Base-by-base conservation (phyloP, 1,284 basidiomycete species). In the Sparassis latifolia region DNA sequence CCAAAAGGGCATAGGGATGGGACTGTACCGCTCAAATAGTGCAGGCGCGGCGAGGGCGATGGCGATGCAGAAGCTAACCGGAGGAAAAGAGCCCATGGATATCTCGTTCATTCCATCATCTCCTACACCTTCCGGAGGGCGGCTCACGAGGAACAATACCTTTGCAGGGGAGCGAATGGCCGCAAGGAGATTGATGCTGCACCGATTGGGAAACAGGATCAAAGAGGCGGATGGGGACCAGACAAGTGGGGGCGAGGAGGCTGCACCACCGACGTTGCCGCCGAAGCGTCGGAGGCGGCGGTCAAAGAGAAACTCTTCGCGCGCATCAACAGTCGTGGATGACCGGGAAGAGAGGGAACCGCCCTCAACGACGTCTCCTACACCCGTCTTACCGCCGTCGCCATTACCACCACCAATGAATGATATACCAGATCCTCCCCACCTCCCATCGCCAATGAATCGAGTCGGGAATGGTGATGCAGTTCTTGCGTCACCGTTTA, bases 11-110 rank as follows among this genome's bases (percentile, higher is more conserved):
- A 53, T 62, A 44, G 52, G 84, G 32, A 53, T 57, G 45, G 58
- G 84, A 29, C 72, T 91, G 4, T 81, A 84, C 62, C 81, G 89
- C 20, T 89, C 87, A 3, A 89, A 89, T 62, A 90, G 88, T 62
- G 84, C 86, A 30, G 78, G 66, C 20, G 70, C 74, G 5, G 78
- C 80, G 29, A 78, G 80, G 47, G 79, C 81, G 64, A 75, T 84
- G 72, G 85, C 86, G 7, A 77, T 89, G 76, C 79, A 82, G 58
- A 89, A 89, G 61, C 70, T 90, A 46, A 87, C 82, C 1, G 81
- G 82, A 28, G 82, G 80, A 35, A 74, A 75, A 35, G 79, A 82
- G 55, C 71, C 71, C 4, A 76, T 82, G 55, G 80, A 84, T 51
- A 44, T 58, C 4, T 53, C 59, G 0, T 61, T 62, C 44, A 55